Base-by-base conservation (phyloP, 208 protist species). In the Leptomonas pyrrhocoris region DNA sequence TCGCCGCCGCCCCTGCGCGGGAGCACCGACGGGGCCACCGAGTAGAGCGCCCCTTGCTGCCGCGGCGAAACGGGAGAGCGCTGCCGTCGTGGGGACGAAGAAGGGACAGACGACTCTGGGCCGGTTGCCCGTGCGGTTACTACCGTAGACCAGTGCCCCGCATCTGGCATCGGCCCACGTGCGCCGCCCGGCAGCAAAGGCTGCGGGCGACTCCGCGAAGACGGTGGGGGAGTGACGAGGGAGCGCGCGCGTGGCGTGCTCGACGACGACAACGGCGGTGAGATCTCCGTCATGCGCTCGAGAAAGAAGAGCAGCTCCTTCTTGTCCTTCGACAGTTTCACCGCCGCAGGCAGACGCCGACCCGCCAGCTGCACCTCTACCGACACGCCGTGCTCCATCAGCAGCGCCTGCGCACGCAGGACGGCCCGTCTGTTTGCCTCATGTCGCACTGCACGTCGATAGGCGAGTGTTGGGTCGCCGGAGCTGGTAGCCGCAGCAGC, bases 291-390 rank as follows among this genome's bases (percentile, higher is more conserved):
- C 13, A 81, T 6, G 11, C 68, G 66, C 61, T 86, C 70, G 13
- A 88, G 46, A 8, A 77, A 61, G 45, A 89, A 80, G 11, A 83
- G 69, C 36, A 93, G 45, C 56, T 93, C 81, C 53, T 31, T 38
- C 2, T 46, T 40, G 67, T 92, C 84, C 12, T 23, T 49, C 5
- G 83, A 85, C 43, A 89, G 53, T 46, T 67, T 74, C 54, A 83
- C 54, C 3, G 79, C 59, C 0, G 77, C 48, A 0, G 82, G 79
- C 18, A 89, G 66, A 0, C 57, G 38, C 13, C 34, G 62, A 9
- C 70, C 60, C 1, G 53, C 42, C 27, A 83, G 74, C 51, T 76
- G 70, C 23, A 86, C 73, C 13, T 66, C 34, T 0, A 86, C 77
- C 0, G 34, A 28, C 0, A 86, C 51, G 23, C 81, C 81, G 16